Base-by-base conservation (phyloP, 192 early-diverging fungal genomes). In the Coemansia sp. region DNA sequence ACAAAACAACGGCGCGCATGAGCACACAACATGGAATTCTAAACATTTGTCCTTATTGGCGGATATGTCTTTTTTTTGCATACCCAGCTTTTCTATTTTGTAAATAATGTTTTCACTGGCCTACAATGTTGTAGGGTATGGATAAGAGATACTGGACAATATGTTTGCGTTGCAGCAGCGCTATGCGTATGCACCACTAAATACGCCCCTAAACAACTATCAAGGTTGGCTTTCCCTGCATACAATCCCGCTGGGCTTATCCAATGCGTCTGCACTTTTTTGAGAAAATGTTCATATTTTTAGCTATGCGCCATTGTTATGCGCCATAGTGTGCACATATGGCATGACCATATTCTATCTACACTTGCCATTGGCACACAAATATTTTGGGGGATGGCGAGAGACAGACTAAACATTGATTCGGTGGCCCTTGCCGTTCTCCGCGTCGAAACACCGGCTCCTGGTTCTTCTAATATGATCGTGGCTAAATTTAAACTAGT, bases 191-290 rank as follows among this genome's bases (percentile, higher is more conserved):
- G 21, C 50, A 7, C 22, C 12, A 26, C 50, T 5, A 18, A 22
- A 25, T 50, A 41, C 47, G 72, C 62, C 66, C 50, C 23, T 62
- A 53, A 68, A 53, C 75, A 58, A 62, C 66, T 32, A 28, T 63
- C 67, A 65, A 62, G 31, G 66, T 69, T 72, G 76, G 76, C 51
- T 54, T 62, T 28, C 70, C 76, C 76, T 78, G 76, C 76, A 78
- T 78, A 72, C 62, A 74, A 68, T 74, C 52, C 54, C 27, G 25
- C 4, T 18, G 41, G 25, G 28, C 38, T 55, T 56, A 53, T 9
- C 52, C 52, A 28, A 26, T 28, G 7, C 8, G 14, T 24, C 24
- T 53, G 9, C 27, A 7, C 1, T 26, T 9, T 21, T 53, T 53
- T 26, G 50, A 52, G 25, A 8, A 52, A 21, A 53, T 12, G 52